Evolutionary conservation across 1,284 basidiomycete species (phyloP).

Genomic region (Trichosporon ovoides): DNA sequence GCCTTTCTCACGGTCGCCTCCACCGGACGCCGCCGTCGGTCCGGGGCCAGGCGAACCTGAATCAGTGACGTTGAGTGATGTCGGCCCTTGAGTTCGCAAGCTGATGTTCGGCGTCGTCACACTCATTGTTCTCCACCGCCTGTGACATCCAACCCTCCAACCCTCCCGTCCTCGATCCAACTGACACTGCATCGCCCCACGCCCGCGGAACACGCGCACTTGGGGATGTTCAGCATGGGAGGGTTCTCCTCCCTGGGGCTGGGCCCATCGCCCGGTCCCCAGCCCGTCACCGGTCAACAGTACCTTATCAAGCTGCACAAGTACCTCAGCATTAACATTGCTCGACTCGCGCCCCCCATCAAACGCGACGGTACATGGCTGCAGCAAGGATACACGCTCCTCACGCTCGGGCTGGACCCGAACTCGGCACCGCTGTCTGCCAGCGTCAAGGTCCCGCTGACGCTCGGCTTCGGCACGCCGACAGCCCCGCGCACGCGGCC

Average conservation of each 20-base stretch:
- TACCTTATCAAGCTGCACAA: constrained; percentile 45
- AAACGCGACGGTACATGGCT: constrained; percentile 20
- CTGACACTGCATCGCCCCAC: not conserved
- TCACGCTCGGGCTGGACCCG: constrained; percentile 47
- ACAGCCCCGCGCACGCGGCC: constrained; percentile 22
- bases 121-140: not conserved
- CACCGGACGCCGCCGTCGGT: not conserved
- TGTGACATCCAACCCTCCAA: not conserved
- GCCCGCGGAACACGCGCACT: not conserved
- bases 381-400: constrained; percentile 44
- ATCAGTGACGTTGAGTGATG: not conserved
- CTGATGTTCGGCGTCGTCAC: not conserved
- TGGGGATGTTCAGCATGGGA: constrained; percentile 9
- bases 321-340: constrained; percentile 41
- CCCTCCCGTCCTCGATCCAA: not conserved
- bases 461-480: constrained; percentile 40
- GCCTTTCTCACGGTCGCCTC: not conserved
- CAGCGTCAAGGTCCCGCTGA: constrained; percentile 40
- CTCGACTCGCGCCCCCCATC: constrained; percentile 35
- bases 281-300: constrained; percentile 32
- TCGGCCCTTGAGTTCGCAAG: not conserved
- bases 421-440: constrained; percentile 37
- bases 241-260: constrained; percentile 15
- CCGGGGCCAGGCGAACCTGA: not conserved
- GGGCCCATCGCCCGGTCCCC: constrained; percentile 15